Evolutionary conservation across 352 stramenopile genomes (phyloP), one percentile per base, ranked within the genome.

Genomic region (Sclerospora graminicola): DNA sequence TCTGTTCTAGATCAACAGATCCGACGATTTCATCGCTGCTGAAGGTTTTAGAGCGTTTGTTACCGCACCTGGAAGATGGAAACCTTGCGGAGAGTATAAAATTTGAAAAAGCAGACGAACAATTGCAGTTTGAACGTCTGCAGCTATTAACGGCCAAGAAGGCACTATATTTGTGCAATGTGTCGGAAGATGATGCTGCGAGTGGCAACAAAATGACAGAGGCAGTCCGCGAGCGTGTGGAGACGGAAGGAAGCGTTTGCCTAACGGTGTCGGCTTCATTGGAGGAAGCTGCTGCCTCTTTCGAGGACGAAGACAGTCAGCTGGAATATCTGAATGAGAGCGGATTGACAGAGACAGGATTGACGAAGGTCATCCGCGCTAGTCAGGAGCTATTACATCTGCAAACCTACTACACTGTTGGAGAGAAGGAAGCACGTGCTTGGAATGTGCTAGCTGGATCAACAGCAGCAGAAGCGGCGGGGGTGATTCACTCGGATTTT

Each of bases 101-200:
- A 11, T 81, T 84, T 16, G 82, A 93, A 26, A 77, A 82, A 33
- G 69, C 70, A 1, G 86, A 96, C 23, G 88, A 97, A 41, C 83
- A 95, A 34, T 21, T 88, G 9, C 74, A 89, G 49, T 86, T 85
- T 44, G 68, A 91, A 18, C 77, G 74, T 13, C 53, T 95, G 29
- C 76, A 93, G 55, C 51, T 94, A 6, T 51, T 94, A 24, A 96
- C 94, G 11, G 60, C 82, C 30, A 97, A 97, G 65, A 94, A 94
- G 42, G 95, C 97, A 40, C 89, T 99, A 46, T 98, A 98, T 61
- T 75, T 97, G 33, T 96, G 88, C 44, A 99, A 99, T 64, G 95
- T 99, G 20, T 95, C 87, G 24, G 92, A 98, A 58, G 69, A 82
- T 24, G 93, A 98, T 57, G 78, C 97, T 8, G 93, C 89, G 0